These are phyloP conservation scores for Balakata baccata DNA, from an alignment of 345 rosid species.

Conservation along the genomic window DNA sequence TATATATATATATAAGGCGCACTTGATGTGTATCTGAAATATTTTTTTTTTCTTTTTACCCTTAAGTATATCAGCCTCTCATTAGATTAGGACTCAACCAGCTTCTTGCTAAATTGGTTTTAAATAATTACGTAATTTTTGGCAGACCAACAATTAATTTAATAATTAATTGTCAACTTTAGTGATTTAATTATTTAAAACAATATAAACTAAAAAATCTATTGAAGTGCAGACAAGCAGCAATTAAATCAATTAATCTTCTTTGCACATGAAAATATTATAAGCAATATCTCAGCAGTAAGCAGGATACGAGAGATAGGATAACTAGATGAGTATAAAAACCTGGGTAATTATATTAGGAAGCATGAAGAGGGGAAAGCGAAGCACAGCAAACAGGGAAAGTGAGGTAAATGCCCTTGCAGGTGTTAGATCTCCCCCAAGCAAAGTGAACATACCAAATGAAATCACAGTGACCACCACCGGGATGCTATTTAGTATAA, in stretches of 20 bases:
- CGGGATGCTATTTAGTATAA: constrained; percentile 83
- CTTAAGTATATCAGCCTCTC: not conserved
- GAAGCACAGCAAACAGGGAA: constrained; percentile 92
- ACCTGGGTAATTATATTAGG: constrained; percentile 97
- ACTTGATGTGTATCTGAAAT: not conserved
- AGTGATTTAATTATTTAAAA: not conserved
- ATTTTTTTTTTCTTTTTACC: not conserved
- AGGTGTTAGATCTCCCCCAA: constrained; percentile 98
- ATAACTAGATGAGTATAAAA: constrained; percentile 14
- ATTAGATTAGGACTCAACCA: not conserved
- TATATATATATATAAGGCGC: no score
- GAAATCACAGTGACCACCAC: constrained; percentile 89
- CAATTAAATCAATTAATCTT: constrained; percentile 7
- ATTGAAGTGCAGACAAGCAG: not conserved
- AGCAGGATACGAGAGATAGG: not conserved
- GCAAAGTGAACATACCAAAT: constrained; percentile 90
- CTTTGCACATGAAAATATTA: not conserved
- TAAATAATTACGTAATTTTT: not conserved
- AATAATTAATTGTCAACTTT: not conserved
- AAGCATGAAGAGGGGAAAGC: constrained; percentile 93
- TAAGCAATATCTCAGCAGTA: constrained; percentile 2
- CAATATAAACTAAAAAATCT: not conserved
- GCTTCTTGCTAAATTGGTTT: not conserved
- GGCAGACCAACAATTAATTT: not conserved
- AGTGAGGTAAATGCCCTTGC: constrained; percentile 95